A percentile compares a stretch with the other conserved stretches of the same genome.
These are phyloP conservation scores for Aphanomyces euteiches DNA, from an alignment of 352 stramenopile genomes.

Conservation along the genomic window DNA sequence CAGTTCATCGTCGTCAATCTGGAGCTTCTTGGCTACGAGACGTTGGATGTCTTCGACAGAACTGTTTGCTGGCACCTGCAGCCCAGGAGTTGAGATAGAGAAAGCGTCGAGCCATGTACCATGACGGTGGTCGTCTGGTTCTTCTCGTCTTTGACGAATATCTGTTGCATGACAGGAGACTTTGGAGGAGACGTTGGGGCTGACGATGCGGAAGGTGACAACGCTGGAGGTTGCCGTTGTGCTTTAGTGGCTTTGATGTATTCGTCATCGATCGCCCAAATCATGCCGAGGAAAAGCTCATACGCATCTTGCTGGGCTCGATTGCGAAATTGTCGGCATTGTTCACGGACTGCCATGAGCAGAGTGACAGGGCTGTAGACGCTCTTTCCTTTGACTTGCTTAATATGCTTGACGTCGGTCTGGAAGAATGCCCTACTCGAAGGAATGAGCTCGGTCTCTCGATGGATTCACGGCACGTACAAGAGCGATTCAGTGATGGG, in stretches of 20 bases:
- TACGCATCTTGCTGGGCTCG: constrained; percentile 96
- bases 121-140: constrained; percentile 20
- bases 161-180: constrained; percentile 13
- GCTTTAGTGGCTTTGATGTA: constrained; percentile 29
- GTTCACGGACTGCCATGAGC: constrained; percentile 64
- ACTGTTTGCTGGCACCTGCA: constrained; percentile 1
- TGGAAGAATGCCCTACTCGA: constrained; percentile 21
- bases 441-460: constrained; percentile 1
- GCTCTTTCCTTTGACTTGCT: constrained; percentile 19
- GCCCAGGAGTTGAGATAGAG: too few species aligned
- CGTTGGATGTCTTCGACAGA: constrained; percentile 25
- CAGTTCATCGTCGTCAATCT: constrained; percentile 16
- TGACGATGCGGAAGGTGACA: not conserved
- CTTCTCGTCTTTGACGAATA: constrained; percentile 27
- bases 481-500: not conserved
- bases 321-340: constrained; percentile 91
- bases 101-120: not conserved
- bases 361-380: constrained; percentile 30
- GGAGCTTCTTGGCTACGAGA: constrained; percentile 28
- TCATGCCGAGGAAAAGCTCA: constrained; percentile 91
- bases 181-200: not conserved
- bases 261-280: constrained; percentile 85
- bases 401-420: constrained; percentile 7
- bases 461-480: constrained; percentile 3
- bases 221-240: not conserved